A percentile compares a stretch with the other conserved stretches of the same genome.
Evolutionary conservation across 2,329 filamentous ascomycete species (phyloP).

Genomic region (Ceratocystis lukuohia): DNA sequence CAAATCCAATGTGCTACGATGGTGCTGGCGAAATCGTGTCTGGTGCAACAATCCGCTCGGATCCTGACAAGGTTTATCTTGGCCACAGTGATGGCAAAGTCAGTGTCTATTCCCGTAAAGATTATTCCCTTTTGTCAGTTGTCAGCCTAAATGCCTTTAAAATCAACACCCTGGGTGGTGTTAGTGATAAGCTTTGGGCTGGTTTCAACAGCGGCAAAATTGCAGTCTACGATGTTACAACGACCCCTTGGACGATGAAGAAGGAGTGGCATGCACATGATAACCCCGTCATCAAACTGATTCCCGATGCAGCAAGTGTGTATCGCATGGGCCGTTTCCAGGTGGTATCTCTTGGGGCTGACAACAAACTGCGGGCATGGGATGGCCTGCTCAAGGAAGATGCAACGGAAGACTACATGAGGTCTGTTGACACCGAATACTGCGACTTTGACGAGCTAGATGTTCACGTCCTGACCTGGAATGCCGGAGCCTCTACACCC

Average conservation of each 20-base stretch:
- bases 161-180: constrained; percentile 73
- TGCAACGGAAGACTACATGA: constrained; percentile 87
- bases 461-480: constrained; percentile 83
- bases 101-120: constrained; percentile 70
- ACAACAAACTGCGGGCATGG: constrained; percentile 76
- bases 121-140: constrained; percentile 65
- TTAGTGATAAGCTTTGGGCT: constrained; percentile 77
- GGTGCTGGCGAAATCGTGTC: constrained; percentile 78
- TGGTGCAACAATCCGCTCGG: constrained; percentile 59
- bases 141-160: constrained; percentile 88
- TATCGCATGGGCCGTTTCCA: constrained; percentile 77
- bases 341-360: constrained; percentile 73
- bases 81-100: constrained; percentile 91
- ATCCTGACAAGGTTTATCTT: constrained; percentile 71
- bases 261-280: constrained; percentile 94
- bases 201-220: constrained; percentile 90
- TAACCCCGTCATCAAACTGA: constrained; percentile 63
- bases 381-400: constrained; percentile 88
- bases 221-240: constrained; percentile 75
- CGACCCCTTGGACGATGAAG: constrained; percentile 73
- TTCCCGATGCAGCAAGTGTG: constrained; percentile 66
- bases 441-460: constrained; percentile 75
- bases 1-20: constrained; percentile 55
- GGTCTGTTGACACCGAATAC: constrained; percentile 65
- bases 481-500: constrained; percentile 91